phyloP scores from a whole-genome alignment of 805 yeast genomes.

The Allodekkera sacchari region DNA sequence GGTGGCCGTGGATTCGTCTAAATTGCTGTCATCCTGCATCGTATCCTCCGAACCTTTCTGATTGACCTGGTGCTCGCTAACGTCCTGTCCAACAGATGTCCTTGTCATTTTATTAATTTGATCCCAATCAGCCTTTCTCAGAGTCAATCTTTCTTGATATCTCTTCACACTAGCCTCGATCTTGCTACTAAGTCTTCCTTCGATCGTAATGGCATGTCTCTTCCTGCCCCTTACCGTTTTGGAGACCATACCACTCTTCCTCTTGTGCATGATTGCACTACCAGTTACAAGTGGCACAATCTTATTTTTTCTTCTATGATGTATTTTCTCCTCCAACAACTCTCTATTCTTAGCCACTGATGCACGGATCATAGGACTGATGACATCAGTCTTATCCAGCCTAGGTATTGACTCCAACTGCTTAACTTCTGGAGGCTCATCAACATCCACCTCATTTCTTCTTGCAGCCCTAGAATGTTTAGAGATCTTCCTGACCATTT shows the following conservation, averaged over 20 bases:
- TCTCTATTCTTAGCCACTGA: constrained; percentile 54
- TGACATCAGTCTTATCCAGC: constrained; percentile 48
- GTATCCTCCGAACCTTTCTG: constrained; percentile 9
- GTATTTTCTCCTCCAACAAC: constrained; percentile 46
- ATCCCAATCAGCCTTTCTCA: constrained; percentile 72
- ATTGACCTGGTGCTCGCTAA: constrained; percentile 1
- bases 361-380: constrained; percentile 58
- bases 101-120: constrained; percentile 45
- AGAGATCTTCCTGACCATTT: constrained; percentile 34
- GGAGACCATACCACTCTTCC: constrained; percentile 18
- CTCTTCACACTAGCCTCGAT: constrained; percentile 57
- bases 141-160: constrained; percentile 50
- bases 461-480: constrained; percentile 75
- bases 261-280: constrained; percentile 11
- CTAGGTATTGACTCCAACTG: constrained; percentile 48
- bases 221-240: constrained; percentile 17
- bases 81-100: constrained; percentile 13
- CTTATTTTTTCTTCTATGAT: constrained; percentile 14
- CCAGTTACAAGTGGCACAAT: not conserved
- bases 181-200: constrained; percentile 29
- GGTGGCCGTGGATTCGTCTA: not conserved
- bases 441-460: constrained; percentile 42
- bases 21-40: constrained; percentile 1
- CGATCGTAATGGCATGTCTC: constrained; percentile 9
- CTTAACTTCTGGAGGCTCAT: constrained; percentile 29